Evolutionary conservation across 805 yeast species (phyloP).

Genomic region (Myxozyma vanderwaltii): DNA sequence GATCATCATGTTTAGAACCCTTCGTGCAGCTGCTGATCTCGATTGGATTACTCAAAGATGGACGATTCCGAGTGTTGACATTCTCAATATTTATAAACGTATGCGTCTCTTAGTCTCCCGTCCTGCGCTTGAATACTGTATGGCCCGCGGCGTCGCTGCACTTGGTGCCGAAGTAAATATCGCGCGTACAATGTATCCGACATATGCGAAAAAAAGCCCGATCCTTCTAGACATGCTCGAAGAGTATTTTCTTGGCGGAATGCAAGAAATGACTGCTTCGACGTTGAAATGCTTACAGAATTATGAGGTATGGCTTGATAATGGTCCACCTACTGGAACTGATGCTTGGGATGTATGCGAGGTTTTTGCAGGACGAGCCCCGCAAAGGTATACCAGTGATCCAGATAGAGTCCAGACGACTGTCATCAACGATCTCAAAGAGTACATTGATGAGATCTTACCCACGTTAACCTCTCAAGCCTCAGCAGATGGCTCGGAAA

Average conservation of each 20-base stretch:
- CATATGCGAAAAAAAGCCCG: conserved; percentile 50
- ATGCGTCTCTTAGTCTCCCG: conserved; percentile 46
- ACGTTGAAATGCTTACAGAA: conserved; percentile 46
- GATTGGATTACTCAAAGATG: conserved; percentile 44
- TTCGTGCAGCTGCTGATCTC: conserved; percentile 39
- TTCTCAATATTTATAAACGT: conserved; percentile 46
- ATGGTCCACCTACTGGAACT: conserved; percentile 31
- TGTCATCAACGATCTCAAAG: conserved; percentile 6
- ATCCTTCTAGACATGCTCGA: conserved; percentile 49
- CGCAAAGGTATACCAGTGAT: conserved; percentile 1
- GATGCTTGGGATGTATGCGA: conserved; percentile 43
- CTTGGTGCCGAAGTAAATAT: conserved; percentile 50
- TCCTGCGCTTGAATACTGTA: conserved; percentile 51
- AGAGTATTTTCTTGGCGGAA: conserved; percentile 56
- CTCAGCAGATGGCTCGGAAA: conserved; percentile 12
- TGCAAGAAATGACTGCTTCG: conserved; percentile 51
- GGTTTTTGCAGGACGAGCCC: conserved; percentile 41
- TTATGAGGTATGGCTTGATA: conserved; percentile 49
- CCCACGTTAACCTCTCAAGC: not conserved
- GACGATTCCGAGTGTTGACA: conserved; percentile 50
- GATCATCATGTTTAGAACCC: conserved; percentile 48
- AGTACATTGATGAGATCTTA: conserved; percentile 19
- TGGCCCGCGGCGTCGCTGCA: conserved; percentile 58
- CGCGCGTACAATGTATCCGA: conserved; percentile 40
- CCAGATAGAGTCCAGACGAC: not conserved